Evolutionary conservation across 2,329 filamentous ascomycete genomes (phyloP).

Genomic region (Penicillium sp.): DNA sequence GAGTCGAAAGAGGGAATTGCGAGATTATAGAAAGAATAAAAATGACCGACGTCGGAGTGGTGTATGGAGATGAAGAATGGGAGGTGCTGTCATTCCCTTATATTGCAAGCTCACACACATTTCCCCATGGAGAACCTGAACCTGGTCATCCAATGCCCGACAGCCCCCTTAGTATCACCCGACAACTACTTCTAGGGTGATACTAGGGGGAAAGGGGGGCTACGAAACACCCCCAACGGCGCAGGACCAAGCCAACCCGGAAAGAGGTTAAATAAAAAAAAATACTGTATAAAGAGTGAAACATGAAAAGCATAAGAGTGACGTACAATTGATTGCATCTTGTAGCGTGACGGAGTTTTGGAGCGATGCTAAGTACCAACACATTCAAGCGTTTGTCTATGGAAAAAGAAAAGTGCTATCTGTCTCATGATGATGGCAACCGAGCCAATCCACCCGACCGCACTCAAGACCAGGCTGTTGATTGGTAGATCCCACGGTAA

Average conservation of each 20-base stretch:
- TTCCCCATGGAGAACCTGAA: constrained; percentile 5
- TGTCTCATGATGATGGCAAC: constrained; percentile 20
- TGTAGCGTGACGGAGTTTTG: not conserved
- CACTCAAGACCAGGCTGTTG: constrained; percentile 3
- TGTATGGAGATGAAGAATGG: not conserved
- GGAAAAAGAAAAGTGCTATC: constrained; percentile 4
- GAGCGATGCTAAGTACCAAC: not conserved
- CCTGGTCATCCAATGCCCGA: constrained; percentile 20
- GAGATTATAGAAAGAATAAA: not conserved
- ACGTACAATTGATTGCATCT: not conserved
- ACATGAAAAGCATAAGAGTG: not conserved
- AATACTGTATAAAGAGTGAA: not conserved
- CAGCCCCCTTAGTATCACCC: constrained; percentile 9
- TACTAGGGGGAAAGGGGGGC: constrained; percentile 10
- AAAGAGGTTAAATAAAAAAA: constrained; percentile 5
- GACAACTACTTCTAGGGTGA: constrained; percentile 14
- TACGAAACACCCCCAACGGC: constrained; percentile 11
- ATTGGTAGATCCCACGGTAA: constrained; percentile 21
- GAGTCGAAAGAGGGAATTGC: constrained; percentile 1
- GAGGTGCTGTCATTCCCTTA: constrained; percentile 8
- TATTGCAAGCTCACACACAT: constrained; percentile 9
- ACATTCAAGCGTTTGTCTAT: not conserved
- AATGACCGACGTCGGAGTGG: constrained; percentile 3
- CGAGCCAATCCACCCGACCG: constrained; percentile 14
- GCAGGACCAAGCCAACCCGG: constrained; percentile 14